Percentiles rank a stretch among this genome's conserved stretches.
Evolutionary conservation across 352 stramenopile genomes (phyloP).

Genomic region (Phytophthora multivora): DNA sequence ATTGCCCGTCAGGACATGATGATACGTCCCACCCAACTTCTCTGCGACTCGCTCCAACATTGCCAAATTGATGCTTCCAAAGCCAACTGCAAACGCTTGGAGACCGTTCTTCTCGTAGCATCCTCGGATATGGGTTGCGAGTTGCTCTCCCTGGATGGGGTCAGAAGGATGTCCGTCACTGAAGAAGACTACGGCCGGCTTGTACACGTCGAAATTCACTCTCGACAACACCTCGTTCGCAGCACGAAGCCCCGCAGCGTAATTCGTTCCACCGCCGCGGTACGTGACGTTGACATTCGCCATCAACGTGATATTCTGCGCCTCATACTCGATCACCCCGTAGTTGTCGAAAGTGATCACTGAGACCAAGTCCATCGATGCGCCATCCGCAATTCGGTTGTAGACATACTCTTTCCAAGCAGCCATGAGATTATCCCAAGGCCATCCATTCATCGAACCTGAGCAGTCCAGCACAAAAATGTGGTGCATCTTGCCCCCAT

Average conservation of each 20-base stretch:
- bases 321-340: slow-evolving; percentile 56
- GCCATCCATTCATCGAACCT: slow-evolving; percentile 67
- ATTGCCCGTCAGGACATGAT: slow-evolving; percentile 60
- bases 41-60: slow-evolving; percentile 61
- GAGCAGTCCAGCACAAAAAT: slow-evolving; percentile 85
- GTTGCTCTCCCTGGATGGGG: slow-evolving; percentile 41
- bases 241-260: slow-evolving; percentile 48
- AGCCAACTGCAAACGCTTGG: slow-evolving; percentile 71
- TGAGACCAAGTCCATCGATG: slow-evolving; percentile 67
- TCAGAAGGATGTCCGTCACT: slow-evolving; percentile 71
- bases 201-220: slow-evolving; percentile 59
- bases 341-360: slow-evolving; percentile 69
- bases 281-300: slow-evolving; percentile 31
- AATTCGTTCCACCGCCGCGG: slow-evolving; percentile 58
- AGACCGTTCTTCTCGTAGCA: slow-evolving; percentile 69
- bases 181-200: slow-evolving; percentile 80
- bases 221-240: slow-evolving; percentile 78
- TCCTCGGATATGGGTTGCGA: slow-evolving; percentile 58
- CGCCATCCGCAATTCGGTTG: slow-evolving; percentile 63
- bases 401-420: slow-evolving; percentile 69
- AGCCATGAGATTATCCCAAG: slow-evolving; percentile 62
- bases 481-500: slow-evolving; percentile 65
- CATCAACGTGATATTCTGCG: slow-evolving; percentile 52
- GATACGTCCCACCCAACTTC: slow-evolving; percentile 64
- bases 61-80: slow-evolving; percentile 66